Conservation (phyloP, 202 grass and related monocot genomes). For the Cymbopogon flexuosus region DNA sequence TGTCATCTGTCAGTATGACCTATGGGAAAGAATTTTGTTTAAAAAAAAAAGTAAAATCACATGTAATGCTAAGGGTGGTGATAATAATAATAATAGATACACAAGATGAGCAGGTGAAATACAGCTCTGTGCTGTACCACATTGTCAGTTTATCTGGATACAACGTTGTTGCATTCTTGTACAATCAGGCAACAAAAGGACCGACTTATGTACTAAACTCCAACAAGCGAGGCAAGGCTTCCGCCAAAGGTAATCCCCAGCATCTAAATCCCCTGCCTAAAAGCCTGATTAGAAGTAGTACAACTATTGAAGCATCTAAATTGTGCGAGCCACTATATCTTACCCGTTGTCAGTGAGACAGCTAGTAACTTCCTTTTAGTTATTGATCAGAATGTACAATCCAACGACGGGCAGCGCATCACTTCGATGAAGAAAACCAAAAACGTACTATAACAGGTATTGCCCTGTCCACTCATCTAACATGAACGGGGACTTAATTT, state of each 20-base stretch:
- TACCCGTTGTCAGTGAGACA: background rate
- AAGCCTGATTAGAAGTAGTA: background rate
- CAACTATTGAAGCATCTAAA: background rate
- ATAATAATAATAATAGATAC: background rate
- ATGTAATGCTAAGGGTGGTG: background rate
- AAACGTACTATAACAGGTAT: background rate
- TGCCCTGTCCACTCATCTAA: background rate
- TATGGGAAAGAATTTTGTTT: slow-evolving; percentile 3
- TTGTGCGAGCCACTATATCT: background rate
- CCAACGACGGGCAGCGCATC: background rate
- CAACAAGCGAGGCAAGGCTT: background rate
- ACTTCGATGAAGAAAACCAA: background rate
- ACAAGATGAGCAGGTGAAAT: background rate
- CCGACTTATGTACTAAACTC: background rate
- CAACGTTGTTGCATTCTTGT: background rate
- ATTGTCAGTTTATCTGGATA: background rate
- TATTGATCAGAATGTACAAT: background rate
- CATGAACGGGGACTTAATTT: background rate
- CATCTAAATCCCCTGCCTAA: background rate
- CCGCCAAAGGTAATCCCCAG: background rate
- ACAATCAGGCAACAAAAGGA: background rate
- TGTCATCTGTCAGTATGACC: slow-evolving; percentile 78
- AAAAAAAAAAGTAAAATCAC: background rate
- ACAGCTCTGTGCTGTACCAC: background rate
- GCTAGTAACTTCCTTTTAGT: background rate